Evolutionary conservation across 139 green algal species (phyloP).

Genomic region (Chlorella sp.): DNA sequence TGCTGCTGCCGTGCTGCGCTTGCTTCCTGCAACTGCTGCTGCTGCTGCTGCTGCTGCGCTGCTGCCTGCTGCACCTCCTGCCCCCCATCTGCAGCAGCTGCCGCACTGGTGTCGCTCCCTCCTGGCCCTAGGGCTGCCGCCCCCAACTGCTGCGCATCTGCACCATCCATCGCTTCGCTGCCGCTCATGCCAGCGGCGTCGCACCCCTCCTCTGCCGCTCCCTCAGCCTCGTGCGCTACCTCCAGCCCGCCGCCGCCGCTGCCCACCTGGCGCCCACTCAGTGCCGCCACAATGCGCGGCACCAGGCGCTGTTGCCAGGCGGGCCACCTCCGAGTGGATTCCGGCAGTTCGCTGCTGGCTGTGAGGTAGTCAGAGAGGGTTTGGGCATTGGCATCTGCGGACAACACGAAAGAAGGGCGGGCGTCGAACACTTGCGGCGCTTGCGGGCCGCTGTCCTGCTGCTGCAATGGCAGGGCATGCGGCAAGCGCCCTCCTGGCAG

Average conservation of each 20-base stretch:
- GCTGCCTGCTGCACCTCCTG: too few relatives aligned
- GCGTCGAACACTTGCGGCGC: background rate
- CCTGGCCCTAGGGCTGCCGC: too few relatives aligned
- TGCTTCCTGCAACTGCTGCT: too few relatives aligned
- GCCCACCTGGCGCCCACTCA: slow-evolving; percentile 21
- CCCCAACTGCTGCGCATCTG: too few relatives aligned
- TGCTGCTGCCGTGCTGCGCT: background rate
- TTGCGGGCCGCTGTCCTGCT: too few relatives aligned
- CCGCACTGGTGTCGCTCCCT: too few relatives aligned
- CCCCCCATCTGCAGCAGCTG: too few relatives aligned
- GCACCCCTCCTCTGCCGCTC: background rate
- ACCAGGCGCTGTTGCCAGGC: slow-evolving; percentile 46
- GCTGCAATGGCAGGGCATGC: too few relatives aligned
- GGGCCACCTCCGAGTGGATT: slow-evolving; percentile 48
- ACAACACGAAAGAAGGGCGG: background rate
- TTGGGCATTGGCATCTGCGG: background rate
- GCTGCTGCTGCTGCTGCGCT: too few relatives aligned
- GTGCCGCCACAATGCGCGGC: slow-evolving; percentile 35
- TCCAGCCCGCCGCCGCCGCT: background rate
- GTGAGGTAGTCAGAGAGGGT: slow-evolving; percentile 25
- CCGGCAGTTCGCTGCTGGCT: slow-evolving; percentile 46
- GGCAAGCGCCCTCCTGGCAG: too few relatives aligned
- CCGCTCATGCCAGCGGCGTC: background rate
- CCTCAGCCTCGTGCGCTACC: background rate
- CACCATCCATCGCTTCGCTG: too few relatives aligned